These are phyloP conservation scores for Atkinsonella texensis DNA, from an alignment of 2,329 filamentous ascomycete genomes.

Conservation along the genomic window DNA sequence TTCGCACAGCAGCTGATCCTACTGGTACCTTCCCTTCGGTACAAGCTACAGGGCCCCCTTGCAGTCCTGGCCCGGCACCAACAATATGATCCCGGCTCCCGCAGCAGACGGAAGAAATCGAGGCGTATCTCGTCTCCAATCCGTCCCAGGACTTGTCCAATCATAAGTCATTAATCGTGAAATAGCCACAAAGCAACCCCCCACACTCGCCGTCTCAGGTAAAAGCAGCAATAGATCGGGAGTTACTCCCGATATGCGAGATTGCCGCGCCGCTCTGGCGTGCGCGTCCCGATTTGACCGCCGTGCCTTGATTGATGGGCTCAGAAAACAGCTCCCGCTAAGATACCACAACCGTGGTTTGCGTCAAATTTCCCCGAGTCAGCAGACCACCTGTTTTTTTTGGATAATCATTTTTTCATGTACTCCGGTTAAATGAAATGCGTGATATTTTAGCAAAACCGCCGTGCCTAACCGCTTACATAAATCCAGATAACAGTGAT, in stretches of 20 bases:
- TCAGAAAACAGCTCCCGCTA: not conserved
- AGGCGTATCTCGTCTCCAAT: constrained; percentile 28
- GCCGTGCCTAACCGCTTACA: not conserved
- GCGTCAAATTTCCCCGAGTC: no score
- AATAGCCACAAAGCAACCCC: constrained; percentile 25
- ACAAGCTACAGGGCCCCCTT: constrained; percentile 8
- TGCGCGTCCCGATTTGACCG: constrained; percentile 17
- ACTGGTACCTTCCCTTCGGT: not conserved
- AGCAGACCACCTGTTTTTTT: not conserved
- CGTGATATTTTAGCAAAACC: not conserved
- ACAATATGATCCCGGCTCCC: constrained; percentile 12
- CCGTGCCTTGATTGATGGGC: constrained; percentile 11
- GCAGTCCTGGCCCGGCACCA: constrained; percentile 10
- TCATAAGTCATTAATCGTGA: constrained; percentile 41
- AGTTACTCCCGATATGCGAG: constrained; percentile 23
- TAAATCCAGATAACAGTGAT: not conserved
- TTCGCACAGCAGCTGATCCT: not conserved
- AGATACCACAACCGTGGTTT: no score
- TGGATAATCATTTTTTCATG: not conserved
- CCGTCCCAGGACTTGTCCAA: constrained; percentile 29
- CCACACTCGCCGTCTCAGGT: constrained; percentile 13
- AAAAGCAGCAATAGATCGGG: constrained; percentile 29
- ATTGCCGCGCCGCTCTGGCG: constrained; percentile 18
- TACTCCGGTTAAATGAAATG: not conserved
- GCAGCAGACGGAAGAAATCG: constrained; percentile 18